Conservation (phyloP, 768 basidiomycete genomes). For the Phanerodontia chrysosporium region DNA sequence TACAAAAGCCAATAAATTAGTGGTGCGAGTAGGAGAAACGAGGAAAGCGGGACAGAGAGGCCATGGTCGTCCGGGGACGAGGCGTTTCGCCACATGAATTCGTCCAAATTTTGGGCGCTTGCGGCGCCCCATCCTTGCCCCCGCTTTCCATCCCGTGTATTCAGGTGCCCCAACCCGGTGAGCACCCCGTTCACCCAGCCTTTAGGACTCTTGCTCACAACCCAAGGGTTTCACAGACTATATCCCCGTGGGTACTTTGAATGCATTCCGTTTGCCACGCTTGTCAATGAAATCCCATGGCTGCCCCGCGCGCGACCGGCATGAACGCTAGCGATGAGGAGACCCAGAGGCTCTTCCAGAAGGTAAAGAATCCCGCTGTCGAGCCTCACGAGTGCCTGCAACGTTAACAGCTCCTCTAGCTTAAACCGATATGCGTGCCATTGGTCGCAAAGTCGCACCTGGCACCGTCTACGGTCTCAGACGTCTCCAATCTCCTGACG, state of each 20-base stretch:
- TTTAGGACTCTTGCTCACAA: not conserved
- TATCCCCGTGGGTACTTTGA: not conserved
- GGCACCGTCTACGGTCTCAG: slow-evolving; percentile 47
- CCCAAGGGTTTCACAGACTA: not conserved
- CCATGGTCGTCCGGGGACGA: not conserved
- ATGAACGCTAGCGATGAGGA: not conserved
- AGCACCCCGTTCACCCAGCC: not conserved
- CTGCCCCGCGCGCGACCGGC: not conserved
- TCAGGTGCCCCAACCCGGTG: not conserved
- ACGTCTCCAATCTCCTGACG: slow-evolving; percentile 47
- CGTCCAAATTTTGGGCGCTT: not conserved
- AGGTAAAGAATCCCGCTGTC: slow-evolving; percentile 24
- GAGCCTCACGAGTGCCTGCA: not conserved
- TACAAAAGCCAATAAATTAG: slow-evolving; percentile 2
- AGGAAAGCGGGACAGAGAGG: not conserved
- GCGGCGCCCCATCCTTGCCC: not conserved
- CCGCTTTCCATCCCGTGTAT: not conserved
- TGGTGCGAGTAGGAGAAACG: not conserved
- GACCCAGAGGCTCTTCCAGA: slow-evolving; percentile 30
- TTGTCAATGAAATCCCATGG: not conserved
- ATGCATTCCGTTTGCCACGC: not conserved
- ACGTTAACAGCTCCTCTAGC: slow-evolving; percentile 12
- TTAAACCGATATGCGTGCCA: slow-evolving; percentile 78
- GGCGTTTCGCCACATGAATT: not conserved
- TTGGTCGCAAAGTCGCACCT: slow-evolving; percentile 69